Conservation (phyloP, 1,284 basidiomycete species). For the Ganoderma boninense region DNA sequence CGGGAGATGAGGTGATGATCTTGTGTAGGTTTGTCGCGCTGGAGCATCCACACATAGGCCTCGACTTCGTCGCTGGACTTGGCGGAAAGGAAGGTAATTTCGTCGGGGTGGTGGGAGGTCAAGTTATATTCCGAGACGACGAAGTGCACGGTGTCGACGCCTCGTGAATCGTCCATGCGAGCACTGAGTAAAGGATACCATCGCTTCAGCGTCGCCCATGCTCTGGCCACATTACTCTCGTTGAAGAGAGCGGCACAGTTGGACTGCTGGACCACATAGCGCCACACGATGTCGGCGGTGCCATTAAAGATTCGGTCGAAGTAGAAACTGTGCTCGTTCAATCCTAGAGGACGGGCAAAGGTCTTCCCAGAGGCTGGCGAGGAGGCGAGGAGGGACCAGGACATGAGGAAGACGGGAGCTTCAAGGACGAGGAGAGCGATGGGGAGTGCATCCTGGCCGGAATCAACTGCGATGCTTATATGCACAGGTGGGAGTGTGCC, state of each 20-base stretch:
- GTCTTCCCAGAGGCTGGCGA: slow-evolving; percentile 22
- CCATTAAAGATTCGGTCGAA: slow-evolving; percentile 53
- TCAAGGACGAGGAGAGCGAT: neutral
- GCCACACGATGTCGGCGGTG: slow-evolving; percentile 53
- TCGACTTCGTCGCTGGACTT: slow-evolving; percentile 44
- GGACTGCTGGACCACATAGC: slow-evolving; percentile 43
- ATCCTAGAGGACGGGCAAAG: slow-evolving; percentile 48
- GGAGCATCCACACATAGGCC: slow-evolving; percentile 19
- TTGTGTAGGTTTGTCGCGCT: slow-evolving; percentile 25
- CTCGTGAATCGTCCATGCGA: slow-evolving; percentile 42
- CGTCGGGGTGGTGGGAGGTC: slow-evolving; percentile 40
- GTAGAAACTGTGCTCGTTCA: slow-evolving; percentile 53
- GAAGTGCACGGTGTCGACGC: slow-evolving; percentile 45
- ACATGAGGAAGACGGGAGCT: slow-evolving; percentile 4
- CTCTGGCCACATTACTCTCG: slow-evolving; percentile 44
- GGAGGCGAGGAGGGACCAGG: slow-evolving; percentile 20
- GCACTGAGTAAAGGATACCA: slow-evolving; percentile 57
- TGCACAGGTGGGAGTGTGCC: neutral
- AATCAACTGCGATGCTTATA: too few species aligned
- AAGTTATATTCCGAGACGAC: slow-evolving; percentile 48
- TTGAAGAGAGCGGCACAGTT: slow-evolving; percentile 30
- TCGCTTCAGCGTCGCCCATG: slow-evolving; percentile 55
- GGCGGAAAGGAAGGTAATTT: slow-evolving; percentile 45
- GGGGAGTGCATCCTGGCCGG: neutral
- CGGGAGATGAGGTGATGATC: slow-evolving; percentile 30